Evolutionary conservation across 192 early-diverging fungal genomes (phyloP).

Genomic region (Ramicandelaber brevisporus): DNA sequence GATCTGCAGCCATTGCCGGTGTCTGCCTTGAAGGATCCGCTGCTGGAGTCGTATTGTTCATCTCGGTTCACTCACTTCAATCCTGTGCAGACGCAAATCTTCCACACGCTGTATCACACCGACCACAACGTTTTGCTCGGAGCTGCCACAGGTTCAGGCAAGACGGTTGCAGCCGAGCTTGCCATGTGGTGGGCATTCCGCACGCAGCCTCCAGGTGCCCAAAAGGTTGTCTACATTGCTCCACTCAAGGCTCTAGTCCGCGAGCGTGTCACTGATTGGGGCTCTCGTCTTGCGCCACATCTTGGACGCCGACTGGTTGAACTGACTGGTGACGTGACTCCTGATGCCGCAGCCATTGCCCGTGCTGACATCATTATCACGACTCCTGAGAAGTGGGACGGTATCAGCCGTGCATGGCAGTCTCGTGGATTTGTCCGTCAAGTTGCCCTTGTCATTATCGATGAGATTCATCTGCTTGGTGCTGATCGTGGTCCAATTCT

Average conservation of each 20-base stretch:
- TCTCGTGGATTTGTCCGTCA: constrained; percentile 65
- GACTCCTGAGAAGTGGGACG: constrained; percentile 98
- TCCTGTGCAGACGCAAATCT: constrained; percentile 95
- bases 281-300: constrained; percentile 26
- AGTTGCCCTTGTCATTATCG: constrained; percentile 84
- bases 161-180: constrained; percentile 88
- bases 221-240: constrained; percentile 91
- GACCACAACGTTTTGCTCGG: constrained; percentile 69
- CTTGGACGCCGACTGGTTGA: constrained; percentile 76
- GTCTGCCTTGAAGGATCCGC: constrained; percentile 48
- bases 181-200: constrained; percentile 87
- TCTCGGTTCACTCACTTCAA: constrained; percentile 88
- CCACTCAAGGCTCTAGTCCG: constrained; percentile 94
- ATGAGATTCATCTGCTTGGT: constrained; percentile 94
- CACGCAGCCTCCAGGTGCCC: constrained; percentile 35
- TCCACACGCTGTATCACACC: constrained; percentile 84
- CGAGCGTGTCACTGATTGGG: constrained; percentile 83
- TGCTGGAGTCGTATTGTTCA: constrained; percentile 64
- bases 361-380: constrained; percentile 91
- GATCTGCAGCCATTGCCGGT: constrained; percentile 78
- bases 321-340: constrained; percentile 87
- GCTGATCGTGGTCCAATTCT: constrained; percentile 91
- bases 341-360: constrained; percentile 65
- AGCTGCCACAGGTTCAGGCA: constrained; percentile 94
- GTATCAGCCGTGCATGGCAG: constrained; percentile 80